phyloP scores from a whole-genome alignment of 768 basidiomycete species.

The Russula sp. region DNA sequence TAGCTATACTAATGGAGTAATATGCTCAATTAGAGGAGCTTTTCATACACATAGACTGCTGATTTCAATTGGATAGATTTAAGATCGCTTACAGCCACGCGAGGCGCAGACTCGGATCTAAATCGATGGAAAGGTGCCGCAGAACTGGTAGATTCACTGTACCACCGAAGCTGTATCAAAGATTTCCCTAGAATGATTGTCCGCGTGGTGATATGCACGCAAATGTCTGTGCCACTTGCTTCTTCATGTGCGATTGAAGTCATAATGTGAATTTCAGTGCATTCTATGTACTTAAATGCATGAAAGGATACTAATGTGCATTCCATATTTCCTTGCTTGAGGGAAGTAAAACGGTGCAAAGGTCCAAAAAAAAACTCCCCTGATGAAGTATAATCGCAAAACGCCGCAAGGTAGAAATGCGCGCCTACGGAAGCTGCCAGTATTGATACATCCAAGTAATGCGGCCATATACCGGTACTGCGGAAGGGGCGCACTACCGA shows the following conservation, averaged over 20 bases:
- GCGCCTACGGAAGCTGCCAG: constrained; percentile 1
- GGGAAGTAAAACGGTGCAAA: constrained; percentile 13
- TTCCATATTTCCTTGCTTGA: constrained; percentile 7
- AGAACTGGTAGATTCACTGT: constrained; percentile 10
- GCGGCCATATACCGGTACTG: not conserved
- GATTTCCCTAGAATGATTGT: not conserved
- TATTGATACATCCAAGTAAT: not conserved
- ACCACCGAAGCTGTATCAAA: not conserved
- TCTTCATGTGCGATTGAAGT: not conserved
- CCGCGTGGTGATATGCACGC: constrained; percentile 1
- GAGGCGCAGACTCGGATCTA: too few species aligned
- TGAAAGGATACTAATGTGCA: not conserved
- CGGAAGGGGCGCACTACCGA: constrained; percentile 7
- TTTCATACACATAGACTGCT: too few species aligned
- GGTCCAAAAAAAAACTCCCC: not conserved
- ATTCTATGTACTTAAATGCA: not conserved
- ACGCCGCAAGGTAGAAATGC: constrained; percentile 11
- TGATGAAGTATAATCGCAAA: not conserved
- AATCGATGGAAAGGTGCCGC: constrained; percentile 4
- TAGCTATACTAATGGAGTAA: too few species aligned
- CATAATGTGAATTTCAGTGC: not conserved
- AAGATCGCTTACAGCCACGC: too few species aligned
- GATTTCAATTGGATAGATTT: too few species aligned
- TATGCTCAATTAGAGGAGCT: too few species aligned
- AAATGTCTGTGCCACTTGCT: not conserved